Conservation (phyloP, 768 basidiomycete species). For the Candolleomyces eurysporus region DNA sequence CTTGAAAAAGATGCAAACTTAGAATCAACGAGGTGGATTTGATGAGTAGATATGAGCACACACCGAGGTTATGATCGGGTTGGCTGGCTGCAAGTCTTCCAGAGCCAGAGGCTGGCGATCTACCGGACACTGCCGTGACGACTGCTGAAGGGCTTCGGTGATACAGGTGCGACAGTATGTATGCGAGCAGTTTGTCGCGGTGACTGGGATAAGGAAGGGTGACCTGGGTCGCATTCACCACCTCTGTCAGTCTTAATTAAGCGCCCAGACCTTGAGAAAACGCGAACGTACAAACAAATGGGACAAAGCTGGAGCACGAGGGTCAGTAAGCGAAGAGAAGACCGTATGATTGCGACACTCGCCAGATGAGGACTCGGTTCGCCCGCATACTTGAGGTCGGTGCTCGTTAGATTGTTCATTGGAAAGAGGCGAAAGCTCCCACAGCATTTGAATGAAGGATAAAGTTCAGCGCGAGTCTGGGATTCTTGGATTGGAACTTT, state of each 20-base stretch:
- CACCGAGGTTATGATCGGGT: constrained; percentile 74
- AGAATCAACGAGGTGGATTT: background rate
- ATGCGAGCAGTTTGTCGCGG: constrained; percentile 70
- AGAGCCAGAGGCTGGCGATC: constrained; percentile 66
- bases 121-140: constrained; percentile 70
- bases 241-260: background rate
- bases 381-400: background rate
- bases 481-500: no score
- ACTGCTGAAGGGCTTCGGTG: constrained; percentile 57
- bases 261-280: background rate
- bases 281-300: background rate
- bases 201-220: constrained; percentile 75
- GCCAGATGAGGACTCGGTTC: constrained; percentile 3
- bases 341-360: background rate
- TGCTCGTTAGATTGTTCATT: background rate
- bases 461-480: no score
- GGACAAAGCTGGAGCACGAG: background rate
- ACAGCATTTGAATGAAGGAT: background rate
- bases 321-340: background rate
- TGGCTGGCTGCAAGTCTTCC: constrained; percentile 65
- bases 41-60: constrained; percentile 21
- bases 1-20: constrained; percentile 31
- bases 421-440: background rate
- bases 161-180: constrained; percentile 87
- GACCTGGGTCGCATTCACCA: constrained; percentile 32